phyloP scores from a whole-genome alignment of 1,284 basidiomycete genomes.

The Ganoderma lingzhi region DNA sequence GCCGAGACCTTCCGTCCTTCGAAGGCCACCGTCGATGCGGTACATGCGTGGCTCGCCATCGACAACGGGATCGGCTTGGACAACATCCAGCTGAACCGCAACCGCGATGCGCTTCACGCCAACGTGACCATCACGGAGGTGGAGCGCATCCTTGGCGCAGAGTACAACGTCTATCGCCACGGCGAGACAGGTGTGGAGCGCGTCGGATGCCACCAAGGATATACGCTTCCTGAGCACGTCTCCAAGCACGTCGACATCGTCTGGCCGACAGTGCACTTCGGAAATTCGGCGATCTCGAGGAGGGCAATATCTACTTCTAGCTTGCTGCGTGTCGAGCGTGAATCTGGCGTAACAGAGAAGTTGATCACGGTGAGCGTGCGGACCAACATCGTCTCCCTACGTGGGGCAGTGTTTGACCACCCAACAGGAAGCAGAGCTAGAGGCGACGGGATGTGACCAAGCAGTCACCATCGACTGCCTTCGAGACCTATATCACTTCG shows the following conservation, averaged over 20 bases:
- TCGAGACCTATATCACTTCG: constrained; percentile 30
- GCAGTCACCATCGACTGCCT: constrained; percentile 30
- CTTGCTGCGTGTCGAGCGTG: neutral
- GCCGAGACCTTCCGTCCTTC: constrained; percentile 51
- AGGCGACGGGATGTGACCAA: constrained; percentile 23
- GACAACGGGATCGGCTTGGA: constrained; percentile 42
- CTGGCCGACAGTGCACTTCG: constrained; percentile 35
- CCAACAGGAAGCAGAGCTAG: constrained; percentile 4
- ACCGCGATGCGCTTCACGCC: constrained; percentile 50
- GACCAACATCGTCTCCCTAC: neutral
- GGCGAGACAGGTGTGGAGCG: constrained; percentile 40
- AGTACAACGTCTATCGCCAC: constrained; percentile 56
- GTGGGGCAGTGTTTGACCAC: neutral
- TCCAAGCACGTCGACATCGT: constrained; percentile 37
- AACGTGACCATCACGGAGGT: constrained; percentile 53
- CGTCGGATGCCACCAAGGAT: constrained; percentile 40
- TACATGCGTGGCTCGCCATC: constrained; percentile 37
- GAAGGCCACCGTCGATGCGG: constrained; percentile 48
- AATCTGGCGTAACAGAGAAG: neutral
- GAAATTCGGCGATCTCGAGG: constrained; percentile 12
- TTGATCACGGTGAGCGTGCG: neutral
- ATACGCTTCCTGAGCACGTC: constrained; percentile 36
- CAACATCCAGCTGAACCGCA: constrained; percentile 43
- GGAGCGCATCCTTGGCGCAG: constrained; percentile 51
- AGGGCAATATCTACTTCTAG: neutral